Evolutionary conservation across 2,329 filamentous ascomycete genomes (phyloP), one percentile per base, ranked within the genome.

Genomic region (Graphilbum ipis-grandicollis): DNA sequence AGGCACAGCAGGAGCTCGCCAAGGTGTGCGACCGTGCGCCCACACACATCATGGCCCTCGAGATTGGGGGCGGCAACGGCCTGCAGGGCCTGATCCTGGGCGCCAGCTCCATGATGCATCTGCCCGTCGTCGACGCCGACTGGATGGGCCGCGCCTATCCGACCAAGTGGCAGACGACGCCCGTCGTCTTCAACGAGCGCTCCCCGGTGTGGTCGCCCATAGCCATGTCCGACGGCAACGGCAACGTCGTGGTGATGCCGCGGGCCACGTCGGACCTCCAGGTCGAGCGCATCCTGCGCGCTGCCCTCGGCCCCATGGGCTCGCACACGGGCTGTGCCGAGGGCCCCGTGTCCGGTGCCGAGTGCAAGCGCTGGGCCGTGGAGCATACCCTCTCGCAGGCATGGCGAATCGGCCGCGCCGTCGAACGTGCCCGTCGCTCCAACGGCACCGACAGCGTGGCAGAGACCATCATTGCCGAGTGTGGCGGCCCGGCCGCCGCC

Each of bases 21-120:
- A 62, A 65, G 34, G 62, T 65, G 21, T 56, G 64, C 34, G 54
- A 58, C 28, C 49, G 52, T 14, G 48, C 50, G 67, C 70, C 28
- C 7, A 41, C 41, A 3, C 35, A 37, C 39, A 66, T 77, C 42
- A 69, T 79, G 42, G 63, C 69, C 1, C 51, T 77, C 10, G 75
- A 79, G 46, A 75, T 79, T 37, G 75, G 75, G n/a, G 75, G 75
- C 7, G 65, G 64, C 5, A 79, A 79, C 43, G 73, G 74, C 1
- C 55, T 77, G 9, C 64, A 71, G 43, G 63, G 66, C 9, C 56
- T 76, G 52, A 58, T 72, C 4, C 52, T 74, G 5, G 70, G 70
- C 5, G 65, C 66, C 0, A 65, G 62, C 36, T 55, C 56, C 1
- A 62, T 66, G 41, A 65, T 73, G 50, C 52, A 67, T 38, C 43